Conservation (phyloP, 495 filamentous ascomycete genomes). For the Chaetomium tenue region DNA sequence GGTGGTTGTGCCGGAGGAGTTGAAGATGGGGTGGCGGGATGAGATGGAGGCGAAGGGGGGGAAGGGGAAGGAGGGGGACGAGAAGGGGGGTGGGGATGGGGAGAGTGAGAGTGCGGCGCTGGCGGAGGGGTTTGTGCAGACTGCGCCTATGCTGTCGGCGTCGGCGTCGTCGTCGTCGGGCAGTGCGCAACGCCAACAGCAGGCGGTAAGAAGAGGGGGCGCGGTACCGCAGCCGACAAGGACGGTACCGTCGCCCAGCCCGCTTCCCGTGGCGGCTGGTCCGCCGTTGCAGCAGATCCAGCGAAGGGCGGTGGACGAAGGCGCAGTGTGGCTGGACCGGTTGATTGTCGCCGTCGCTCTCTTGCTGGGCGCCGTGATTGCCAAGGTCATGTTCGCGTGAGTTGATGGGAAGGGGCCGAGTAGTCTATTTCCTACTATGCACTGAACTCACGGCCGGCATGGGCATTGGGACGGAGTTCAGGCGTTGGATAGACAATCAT, state of each 20-base stretch:
- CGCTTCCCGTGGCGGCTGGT: slow-evolving; percentile 27
- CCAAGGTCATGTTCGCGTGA: slow-evolving; percentile 45
- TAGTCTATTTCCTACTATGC: not conserved
- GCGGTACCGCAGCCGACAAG: slow-evolving; percentile 34
- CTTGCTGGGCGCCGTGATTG: slow-evolving; percentile 51
- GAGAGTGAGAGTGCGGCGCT: slow-evolving; percentile 44
- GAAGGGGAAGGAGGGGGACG: slow-evolving; percentile 13
- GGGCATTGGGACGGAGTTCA: not conserved
- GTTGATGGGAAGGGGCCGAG: not conserved
- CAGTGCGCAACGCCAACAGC: slow-evolving; percentile 2
- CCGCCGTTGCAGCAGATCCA: slow-evolving; percentile 29
- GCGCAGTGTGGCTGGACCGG: slow-evolving; percentile 61
- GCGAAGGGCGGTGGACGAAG: slow-evolving; percentile 26
- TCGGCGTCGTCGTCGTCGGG: slow-evolving; percentile 21
- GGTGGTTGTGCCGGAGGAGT: slow-evolving; percentile 54
- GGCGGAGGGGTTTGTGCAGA: slow-evolving; percentile 53
- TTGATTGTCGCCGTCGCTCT: slow-evolving; percentile 55
- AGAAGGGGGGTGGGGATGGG: slow-evolving; percentile 20
- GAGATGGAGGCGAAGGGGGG: slow-evolving; percentile 43
- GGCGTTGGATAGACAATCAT: slow-evolving; percentile 3
- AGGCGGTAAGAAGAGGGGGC: slow-evolving; percentile 13
- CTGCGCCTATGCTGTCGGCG: slow-evolving; percentile 19
- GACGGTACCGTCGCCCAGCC: slow-evolving; percentile 35
- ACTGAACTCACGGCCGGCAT: not conserved
- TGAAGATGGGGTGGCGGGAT: slow-evolving; percentile 59